Conservation (phyloP, 768 basidiomycete genomes). For the Cantharellus cinnabarinus region DNA sequence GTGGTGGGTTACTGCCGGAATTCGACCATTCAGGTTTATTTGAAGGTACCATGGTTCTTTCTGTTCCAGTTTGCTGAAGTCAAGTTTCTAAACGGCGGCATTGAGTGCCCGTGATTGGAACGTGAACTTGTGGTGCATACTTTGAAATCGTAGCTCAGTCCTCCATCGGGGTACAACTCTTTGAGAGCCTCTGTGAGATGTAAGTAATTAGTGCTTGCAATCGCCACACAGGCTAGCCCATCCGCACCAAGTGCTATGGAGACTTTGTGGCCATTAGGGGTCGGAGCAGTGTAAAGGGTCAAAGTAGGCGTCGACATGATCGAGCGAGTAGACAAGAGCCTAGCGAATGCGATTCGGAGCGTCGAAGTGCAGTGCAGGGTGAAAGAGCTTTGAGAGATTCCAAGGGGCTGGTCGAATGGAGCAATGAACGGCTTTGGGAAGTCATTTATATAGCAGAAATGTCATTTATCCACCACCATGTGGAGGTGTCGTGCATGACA, state of each 20-base stretch:
- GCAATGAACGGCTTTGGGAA: too few species aligned
- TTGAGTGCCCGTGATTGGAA: too few species aligned
- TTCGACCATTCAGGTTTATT: slow-evolving; percentile 27
- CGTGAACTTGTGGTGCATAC: slow-evolving; percentile 6
- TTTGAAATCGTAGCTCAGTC: slow-evolving; percentile 7
- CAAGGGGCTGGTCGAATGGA: too few species aligned
- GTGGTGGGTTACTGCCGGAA: slow-evolving; percentile 46
- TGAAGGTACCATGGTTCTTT: too few species aligned
- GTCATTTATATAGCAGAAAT: too few species aligned
- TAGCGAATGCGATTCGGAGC: too few species aligned
- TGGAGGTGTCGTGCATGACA: too few species aligned
- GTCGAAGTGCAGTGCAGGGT: too few species aligned
- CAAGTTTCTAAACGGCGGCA: slow-evolving; percentile 20
- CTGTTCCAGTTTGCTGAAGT: too few species aligned
- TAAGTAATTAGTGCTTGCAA: slow-evolving; percentile 8
- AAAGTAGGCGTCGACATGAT: slow-evolving; percentile 2
- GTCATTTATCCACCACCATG: too few species aligned
- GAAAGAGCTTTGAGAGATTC: too few species aligned
- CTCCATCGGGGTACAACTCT: slow-evolving; percentile 5
- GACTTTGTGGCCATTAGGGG: slow-evolving; percentile 31
- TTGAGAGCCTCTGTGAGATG: slow-evolving; percentile 10
- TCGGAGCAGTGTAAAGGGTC: slow-evolving; percentile 28
- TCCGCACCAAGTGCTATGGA: not conserved
- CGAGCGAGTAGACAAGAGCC: too few species aligned
- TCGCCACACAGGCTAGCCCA: slow-evolving; percentile 10